Evolutionary conservation across 495 filamentous ascomycete species (phyloP).

Genomic region (Apiosordaria backusii): DNA sequence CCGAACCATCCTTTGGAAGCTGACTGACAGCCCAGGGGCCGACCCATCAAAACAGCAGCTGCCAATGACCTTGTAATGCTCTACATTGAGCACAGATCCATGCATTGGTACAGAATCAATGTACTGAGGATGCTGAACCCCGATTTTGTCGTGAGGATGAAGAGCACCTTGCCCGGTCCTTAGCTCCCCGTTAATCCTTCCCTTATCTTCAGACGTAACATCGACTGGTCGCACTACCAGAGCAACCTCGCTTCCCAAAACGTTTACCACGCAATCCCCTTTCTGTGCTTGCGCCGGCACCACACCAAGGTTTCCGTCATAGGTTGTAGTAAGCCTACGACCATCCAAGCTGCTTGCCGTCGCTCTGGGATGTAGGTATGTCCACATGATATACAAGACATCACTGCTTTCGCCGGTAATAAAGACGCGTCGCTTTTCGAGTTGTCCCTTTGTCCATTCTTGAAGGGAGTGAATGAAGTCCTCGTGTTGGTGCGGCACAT

Average conservation of each 20-base stretch:
- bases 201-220: background rate
- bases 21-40: background rate
- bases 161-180: background rate
- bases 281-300: background rate
- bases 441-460: background rate
- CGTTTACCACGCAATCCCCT: background rate
- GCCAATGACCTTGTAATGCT: background rate
- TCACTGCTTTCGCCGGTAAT: background rate
- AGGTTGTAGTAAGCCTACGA: background rate
- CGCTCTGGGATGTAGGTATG: background rate
- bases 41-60: constrained; percentile 1
- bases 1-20: background rate
- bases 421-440: background rate
- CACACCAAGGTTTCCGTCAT: background rate
- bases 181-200: background rate
- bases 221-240: background rate
- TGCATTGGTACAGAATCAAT: background rate
- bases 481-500: background rate
- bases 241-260: background rate
- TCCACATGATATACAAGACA: background rate
- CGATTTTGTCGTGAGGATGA: background rate
- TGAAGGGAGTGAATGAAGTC: background rate
- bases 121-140: background rate
- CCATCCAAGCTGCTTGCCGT: background rate
- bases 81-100: background rate